These are phyloP conservation scores for Tilletia setariae DNA, from an alignment of 1,284 basidiomycete genomes.

Conservation along the genomic window DNA sequence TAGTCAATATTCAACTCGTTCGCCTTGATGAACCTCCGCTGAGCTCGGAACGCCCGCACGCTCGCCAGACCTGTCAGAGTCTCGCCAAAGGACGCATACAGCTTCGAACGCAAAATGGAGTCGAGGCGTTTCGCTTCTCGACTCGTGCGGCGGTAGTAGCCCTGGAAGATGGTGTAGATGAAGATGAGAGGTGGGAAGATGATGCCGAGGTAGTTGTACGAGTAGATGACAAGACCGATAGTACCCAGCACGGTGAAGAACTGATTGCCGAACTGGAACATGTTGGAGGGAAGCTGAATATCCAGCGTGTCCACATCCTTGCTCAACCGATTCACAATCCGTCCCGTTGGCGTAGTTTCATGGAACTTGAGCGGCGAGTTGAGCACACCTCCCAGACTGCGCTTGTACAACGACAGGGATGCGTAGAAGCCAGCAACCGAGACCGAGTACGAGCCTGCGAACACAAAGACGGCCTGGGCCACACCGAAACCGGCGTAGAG, in stretches of 20 bases:
- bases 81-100: constrained; percentile 24
- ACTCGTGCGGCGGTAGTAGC: constrained; percentile 18
- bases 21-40: not conserved
- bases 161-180: constrained; percentile 17
- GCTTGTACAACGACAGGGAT: constrained; percentile 24
- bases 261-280: constrained; percentile 13
- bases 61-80: constrained; percentile 16
- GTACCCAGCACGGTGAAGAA: constrained; percentile 54
- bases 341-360: constrained; percentile 35
- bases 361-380: constrained; percentile 36
- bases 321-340: constrained; percentile 35
- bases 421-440: constrained; percentile 31
- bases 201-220: constrained; percentile 43
- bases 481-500: constrained; percentile 19
- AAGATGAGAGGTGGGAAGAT: constrained; percentile 20
- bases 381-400: constrained; percentile 25
- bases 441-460: constrained; percentile 5
- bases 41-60: not conserved
- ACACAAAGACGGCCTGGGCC: constrained; percentile 12
- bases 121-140: constrained; percentile 22
- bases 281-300: constrained; percentile 24
- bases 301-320: constrained; percentile 50
- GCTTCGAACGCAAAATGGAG: constrained; percentile 27
- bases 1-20: not conserved
- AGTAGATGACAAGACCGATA: constrained; percentile 66